These are phyloP conservation scores for Ceratonia siliqua DNA, from an alignment of 306 rosid genomes.

Conservation along the genomic window DNA sequence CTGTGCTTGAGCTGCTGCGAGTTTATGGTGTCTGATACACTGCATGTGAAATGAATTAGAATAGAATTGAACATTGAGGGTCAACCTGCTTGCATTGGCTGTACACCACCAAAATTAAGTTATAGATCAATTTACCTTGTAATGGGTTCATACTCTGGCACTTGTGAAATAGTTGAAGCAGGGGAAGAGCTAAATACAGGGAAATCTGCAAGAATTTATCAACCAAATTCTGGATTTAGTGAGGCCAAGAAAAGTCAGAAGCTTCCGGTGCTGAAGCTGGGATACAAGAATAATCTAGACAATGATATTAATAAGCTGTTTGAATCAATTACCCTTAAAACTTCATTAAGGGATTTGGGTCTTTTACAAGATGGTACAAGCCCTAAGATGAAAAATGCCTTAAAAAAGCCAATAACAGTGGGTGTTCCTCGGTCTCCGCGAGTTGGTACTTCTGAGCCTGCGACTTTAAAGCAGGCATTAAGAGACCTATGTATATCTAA, in stretches of 20 bases:
- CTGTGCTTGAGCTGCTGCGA: slow-evolving; percentile 14
- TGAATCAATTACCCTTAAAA: slow-evolving; percentile 62
- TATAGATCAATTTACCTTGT: slow-evolving; percentile 27
- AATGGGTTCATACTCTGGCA: slow-evolving; percentile 83
- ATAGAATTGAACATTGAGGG: slow-evolving; percentile 27
- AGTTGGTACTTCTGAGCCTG: slow-evolving; percentile 64
- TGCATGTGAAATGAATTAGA: slow-evolving; percentile 32
- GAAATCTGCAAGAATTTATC: slow-evolving; percentile 45
- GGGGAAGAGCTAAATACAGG: slow-evolving; percentile 56
- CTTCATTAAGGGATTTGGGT: slow-evolving; percentile 57
- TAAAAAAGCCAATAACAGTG: slow-evolving; percentile 70
- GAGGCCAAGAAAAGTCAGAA: slow-evolving; percentile 42
- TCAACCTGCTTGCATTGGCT: slow-evolving; percentile 15
- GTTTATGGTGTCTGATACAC: slow-evolving; percentile 30
- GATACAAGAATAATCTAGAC: slow-evolving; percentile 62
- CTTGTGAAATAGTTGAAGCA: slow-evolving; percentile 95
- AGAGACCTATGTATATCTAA: slow-evolving; percentile 89
- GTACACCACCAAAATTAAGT: slow-evolving; percentile 6
- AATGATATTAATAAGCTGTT: slow-evolving; percentile 82
- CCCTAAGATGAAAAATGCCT: slow-evolving; percentile 60
- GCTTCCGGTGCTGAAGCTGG: slow-evolving; percentile 55
- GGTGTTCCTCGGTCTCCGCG: slow-evolving; percentile 72
- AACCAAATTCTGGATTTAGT: slow-evolving; percentile 33
- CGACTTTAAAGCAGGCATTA: slow-evolving; percentile 84
- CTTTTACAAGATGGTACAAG: slow-evolving; percentile 56